Conservation (phyloP, 2,329 filamentous ascomycete genomes). For the Pseudophaeomoniella oleicola region DNA sequence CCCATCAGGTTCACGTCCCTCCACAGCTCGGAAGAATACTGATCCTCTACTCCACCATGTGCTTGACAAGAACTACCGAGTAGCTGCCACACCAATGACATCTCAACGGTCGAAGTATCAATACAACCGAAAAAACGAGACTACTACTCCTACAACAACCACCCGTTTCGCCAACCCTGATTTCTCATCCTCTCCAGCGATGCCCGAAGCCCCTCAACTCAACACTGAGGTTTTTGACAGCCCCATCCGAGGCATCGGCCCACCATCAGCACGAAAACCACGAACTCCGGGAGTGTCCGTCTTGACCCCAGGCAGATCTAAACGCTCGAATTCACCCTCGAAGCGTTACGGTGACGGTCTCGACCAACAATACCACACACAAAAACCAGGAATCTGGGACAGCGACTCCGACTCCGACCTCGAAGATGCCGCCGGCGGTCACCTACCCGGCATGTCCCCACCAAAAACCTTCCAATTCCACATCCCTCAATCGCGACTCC, state of each 20-base stretch:
- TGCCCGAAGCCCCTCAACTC: slow-evolving; percentile 59
- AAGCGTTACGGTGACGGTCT: slow-evolving; percentile 9
- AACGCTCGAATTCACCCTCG: slow-evolving; percentile 15
- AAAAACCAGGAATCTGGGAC: slow-evolving; percentile 48
- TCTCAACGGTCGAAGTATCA: slow-evolving; percentile 5
- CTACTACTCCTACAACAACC: slow-evolving; percentile 14
- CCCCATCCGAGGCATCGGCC: slow-evolving; percentile 31
- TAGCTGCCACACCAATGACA: slow-evolving; percentile 73
- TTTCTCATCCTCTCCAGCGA: slow-evolving; percentile 58
- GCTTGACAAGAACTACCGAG: slow-evolving; percentile 88
- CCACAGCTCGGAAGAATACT: slow-evolving; percentile 21
- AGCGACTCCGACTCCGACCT: slow-evolving; percentile 49
- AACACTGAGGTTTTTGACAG: slow-evolving; percentile 77
- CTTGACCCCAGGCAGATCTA: slow-evolving; percentile 49
- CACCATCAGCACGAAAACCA: slow-evolving; percentile 28
- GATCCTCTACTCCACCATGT: slow-evolving; percentile 80
- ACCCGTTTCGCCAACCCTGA: slow-evolving; percentile 20
- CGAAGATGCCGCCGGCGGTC: slow-evolving; percentile 41
- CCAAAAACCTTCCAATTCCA: slow-evolving; percentile 56
- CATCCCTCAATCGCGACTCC: slow-evolving; percentile 31
- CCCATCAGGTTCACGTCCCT: slow-evolving; percentile 25
- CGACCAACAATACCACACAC: slow-evolving; percentile 1
- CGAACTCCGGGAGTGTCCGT: slow-evolving; percentile 63
- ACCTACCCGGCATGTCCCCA: slow-evolving; percentile 59
- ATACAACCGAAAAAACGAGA: slow-evolving; percentile 7